Percentiles rank a stretch among this genome's conserved stretches.
phyloP scores from a whole-genome alignment of 2,329 filamentous ascomycete species.

The Fusarium nodosum region DNA sequence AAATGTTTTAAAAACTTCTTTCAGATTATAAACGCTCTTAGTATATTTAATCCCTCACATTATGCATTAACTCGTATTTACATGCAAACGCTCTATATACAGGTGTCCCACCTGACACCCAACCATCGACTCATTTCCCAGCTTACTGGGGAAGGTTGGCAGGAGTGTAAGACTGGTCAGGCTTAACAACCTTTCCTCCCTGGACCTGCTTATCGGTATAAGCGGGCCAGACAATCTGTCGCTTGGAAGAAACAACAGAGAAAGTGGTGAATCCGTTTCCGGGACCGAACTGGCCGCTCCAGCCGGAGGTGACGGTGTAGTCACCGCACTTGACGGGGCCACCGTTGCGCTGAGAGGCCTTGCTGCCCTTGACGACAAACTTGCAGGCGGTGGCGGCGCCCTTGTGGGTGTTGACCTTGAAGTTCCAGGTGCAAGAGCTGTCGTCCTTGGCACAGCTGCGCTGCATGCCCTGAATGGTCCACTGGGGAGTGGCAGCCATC shows the following conservation, averaged over 20 bases:
- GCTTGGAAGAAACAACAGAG: slow-evolving; percentile 57
- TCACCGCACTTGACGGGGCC: slow-evolving; percentile 60
- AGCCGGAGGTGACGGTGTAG: slow-evolving; percentile 66
- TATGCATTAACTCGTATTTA: neutral
- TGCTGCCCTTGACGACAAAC: slow-evolving; percentile 50
- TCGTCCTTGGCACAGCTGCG: slow-evolving; percentile 57
- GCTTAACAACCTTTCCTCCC: slow-evolving; percentile 60
- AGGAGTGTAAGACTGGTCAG: slow-evolving; percentile 62
- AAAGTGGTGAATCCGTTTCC: slow-evolving; percentile 68
- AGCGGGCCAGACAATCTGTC: slow-evolving; percentile 64
- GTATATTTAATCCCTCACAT: neutral
- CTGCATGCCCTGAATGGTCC: slow-evolving; percentile 58
- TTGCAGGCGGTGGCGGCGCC: slow-evolving; percentile 53
- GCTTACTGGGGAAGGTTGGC: slow-evolving; percentile 38
- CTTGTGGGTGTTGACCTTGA: slow-evolving; percentile 59
- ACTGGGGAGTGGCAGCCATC: slow-evolving; percentile 57
- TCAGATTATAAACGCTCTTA: neutral
- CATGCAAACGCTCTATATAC: neutral
- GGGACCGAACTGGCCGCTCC: slow-evolving; percentile 67
- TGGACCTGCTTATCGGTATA: slow-evolving; percentile 66
- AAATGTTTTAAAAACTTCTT: neutral
- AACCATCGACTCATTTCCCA: neutral
- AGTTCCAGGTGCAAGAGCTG: slow-evolving; percentile 59
- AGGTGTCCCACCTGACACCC: neutral
- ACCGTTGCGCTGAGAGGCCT: slow-evolving; percentile 55